Percentiles rank a stretch among this genome's conserved stretches.
Conservation (phyloP, 768 basidiomycete genomes). For the Rhizopogon salebrosus region DNA sequence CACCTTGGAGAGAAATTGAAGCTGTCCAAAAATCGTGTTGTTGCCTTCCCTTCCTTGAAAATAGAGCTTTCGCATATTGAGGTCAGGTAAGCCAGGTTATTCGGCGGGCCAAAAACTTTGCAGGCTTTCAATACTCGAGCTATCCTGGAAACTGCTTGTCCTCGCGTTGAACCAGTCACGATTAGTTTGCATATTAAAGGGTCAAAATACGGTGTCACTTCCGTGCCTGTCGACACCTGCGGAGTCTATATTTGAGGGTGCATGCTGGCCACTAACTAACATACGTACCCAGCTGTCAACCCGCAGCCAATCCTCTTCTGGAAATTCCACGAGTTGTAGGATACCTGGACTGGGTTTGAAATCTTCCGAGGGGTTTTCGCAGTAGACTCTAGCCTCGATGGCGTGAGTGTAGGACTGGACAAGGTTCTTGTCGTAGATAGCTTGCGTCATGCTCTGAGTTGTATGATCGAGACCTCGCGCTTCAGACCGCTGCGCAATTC, state of each 20-base stretch:
- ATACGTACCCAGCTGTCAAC: constrained; percentile 52
- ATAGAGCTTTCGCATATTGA: constrained; percentile 34
- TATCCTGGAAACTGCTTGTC: constrained; percentile 42
- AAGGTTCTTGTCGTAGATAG: constrained; percentile 27
- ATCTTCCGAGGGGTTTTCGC: constrained; percentile 53
- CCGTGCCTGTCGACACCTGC: constrained; percentile 46
- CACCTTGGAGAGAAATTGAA: constrained; percentile 41
- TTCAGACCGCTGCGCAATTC: constrained; percentile 30
- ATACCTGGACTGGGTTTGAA: constrained; percentile 60
- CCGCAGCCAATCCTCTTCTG: constrained; percentile 45
- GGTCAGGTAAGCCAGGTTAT: constrained; percentile 50
- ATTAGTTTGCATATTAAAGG: constrained; percentile 59
- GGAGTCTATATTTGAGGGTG: neutral
- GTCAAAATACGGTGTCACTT: constrained; percentile 50
- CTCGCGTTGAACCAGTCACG: constrained; percentile 40
- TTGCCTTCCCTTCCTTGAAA: constrained; percentile 40
- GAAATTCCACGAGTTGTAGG: constrained; percentile 48
- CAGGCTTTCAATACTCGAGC: constrained; percentile 30
- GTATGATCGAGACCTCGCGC: constrained; percentile 10
- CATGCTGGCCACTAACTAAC: constrained; percentile 2
- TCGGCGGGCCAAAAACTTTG: constrained; percentile 52
- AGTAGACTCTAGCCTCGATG: constrained; percentile 56
- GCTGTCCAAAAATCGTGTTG: constrained; percentile 43
- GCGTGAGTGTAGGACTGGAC: constrained; percentile 26
- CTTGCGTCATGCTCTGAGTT: constrained; percentile 32